These are phyloP conservation scores for Candida nanaspora DNA, from an alignment of 805 yeast genomes.

Conservation along the genomic window DNA sequence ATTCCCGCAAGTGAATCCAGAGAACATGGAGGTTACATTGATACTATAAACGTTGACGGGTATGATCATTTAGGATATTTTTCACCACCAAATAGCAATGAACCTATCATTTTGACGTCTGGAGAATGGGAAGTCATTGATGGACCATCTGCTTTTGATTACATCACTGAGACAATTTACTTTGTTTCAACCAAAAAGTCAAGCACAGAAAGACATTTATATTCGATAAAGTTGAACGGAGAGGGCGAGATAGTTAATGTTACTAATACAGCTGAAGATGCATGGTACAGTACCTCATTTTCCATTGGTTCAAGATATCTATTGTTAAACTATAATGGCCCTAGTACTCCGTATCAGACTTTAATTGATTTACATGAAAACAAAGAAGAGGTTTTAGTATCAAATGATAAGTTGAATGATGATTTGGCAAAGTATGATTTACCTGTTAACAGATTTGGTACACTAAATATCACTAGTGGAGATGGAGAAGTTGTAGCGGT, in stretches of 20 bases:
- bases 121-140: slow-evolving; percentile 91
- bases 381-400: slow-evolving; percentile 33
- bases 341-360: slow-evolving; percentile 71
- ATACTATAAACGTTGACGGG: slow-evolving; percentile 56
- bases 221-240: slow-evolving; percentile 52
- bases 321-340: slow-evolving; percentile 69
- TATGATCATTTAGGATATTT: slow-evolving; percentile 79
- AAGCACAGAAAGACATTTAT: slow-evolving; percentile 79
- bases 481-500: slow-evolving; percentile 26
- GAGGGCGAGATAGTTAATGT: slow-evolving; percentile 33
- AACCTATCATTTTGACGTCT: slow-evolving; percentile 52
- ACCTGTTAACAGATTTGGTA: slow-evolving; percentile 51
- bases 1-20: slow-evolving; percentile 49
- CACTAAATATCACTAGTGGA: slow-evolving; percentile 42
- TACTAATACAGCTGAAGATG: slow-evolving; percentile 48
- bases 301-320: slow-evolving; percentile 74
- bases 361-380: slow-evolving; percentile 47
- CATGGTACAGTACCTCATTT: slow-evolving; percentile 66
- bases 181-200: slow-evolving; percentile 71
- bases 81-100: slow-evolving; percentile 54
- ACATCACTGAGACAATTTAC: slow-evolving; percentile 43
- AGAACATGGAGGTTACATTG: slow-evolving; percentile 67
- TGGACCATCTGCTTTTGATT: slow-evolving; percentile 61
- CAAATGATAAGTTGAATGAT: slow-evolving; percentile 36
- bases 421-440: slow-evolving; percentile 39